Conservation (phyloP, 345 rosid species). For the Aethionema arabicum region DNA sequence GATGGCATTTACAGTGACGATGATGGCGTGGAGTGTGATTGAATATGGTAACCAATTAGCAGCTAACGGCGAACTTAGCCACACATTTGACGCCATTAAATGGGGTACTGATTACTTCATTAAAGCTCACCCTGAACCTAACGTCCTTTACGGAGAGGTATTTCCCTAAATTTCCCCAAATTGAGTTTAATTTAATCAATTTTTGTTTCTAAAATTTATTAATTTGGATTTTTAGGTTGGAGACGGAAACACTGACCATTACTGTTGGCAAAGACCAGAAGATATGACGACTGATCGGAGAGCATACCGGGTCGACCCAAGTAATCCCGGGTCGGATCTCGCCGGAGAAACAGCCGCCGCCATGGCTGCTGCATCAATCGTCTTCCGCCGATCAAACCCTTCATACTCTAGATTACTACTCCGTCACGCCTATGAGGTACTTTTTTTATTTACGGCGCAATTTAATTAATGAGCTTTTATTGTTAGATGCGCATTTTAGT, state of each 20-base stretch:
- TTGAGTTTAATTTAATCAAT: not conserved
- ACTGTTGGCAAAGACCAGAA: conserved; percentile 99
- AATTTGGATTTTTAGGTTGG: conserved; percentile 57
- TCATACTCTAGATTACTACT: conserved; percentile 74
- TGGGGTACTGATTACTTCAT: conserved; percentile 98
- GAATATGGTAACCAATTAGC: conserved; percentile 87
- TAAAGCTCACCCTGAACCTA: conserved; percentile 92
- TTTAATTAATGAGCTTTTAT: not conserved
- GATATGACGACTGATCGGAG: conserved; percentile 95
- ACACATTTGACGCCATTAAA: conserved; percentile 85
- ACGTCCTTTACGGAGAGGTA: conserved; percentile 97
- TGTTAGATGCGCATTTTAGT: conserved; percentile 11
- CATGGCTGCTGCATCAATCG: conserved; percentile 96
- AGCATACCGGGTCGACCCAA: conserved; percentile 87
- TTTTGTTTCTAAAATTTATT: not conserved
- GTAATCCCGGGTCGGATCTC: conserved; percentile 97
- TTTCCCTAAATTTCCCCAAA: not conserved
- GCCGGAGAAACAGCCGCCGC: conserved; percentile 99
- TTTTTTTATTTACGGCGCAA: conserved; percentile 10
- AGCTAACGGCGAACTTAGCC: conserved; percentile 68
- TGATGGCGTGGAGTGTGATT: conserved; percentile 98
- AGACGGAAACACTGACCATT: conserved; percentile 95
- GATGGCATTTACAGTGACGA: conserved; percentile 96
- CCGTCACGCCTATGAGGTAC: conserved; percentile 83
- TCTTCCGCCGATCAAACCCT: conserved; percentile 73